Evolutionary conservation across 371 early-diverging fungal species (phyloP).

Genomic region (Phascolomyces articulosus): DNA sequence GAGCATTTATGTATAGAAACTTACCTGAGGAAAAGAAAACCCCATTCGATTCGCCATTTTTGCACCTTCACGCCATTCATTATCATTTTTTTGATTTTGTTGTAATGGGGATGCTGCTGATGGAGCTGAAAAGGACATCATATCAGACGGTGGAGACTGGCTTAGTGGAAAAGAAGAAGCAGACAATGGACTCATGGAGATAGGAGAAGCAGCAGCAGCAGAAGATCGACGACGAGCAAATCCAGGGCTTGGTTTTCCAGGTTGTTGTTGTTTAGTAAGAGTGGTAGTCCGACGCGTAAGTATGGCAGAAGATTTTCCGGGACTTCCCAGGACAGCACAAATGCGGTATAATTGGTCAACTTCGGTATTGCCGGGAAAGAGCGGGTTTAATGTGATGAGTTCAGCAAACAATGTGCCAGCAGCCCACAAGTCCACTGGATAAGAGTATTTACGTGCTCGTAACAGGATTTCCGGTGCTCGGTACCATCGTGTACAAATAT

Average conservation of each 20-base stretch:
- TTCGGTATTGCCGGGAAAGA: constrained; percentile 95
- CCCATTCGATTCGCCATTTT: constrained; percentile 58
- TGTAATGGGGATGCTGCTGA: background rate
- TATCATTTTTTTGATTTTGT: constrained; percentile 32
- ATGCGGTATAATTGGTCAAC: constrained; percentile 88
- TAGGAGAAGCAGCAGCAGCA: background rate
- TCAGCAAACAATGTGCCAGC: constrained; percentile 95
- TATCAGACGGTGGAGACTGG: background rate
- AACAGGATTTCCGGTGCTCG: constrained; percentile 98
- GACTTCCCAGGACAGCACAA: constrained; percentile 67
- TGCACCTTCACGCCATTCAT: constrained; percentile 74
- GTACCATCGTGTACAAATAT: constrained; percentile 98
- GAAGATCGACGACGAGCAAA: constrained; percentile 25
- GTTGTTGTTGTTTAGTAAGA: constrained; percentile 17
- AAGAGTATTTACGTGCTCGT: constrained; percentile 86
- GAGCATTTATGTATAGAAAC: background rate
- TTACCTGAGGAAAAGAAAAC: constrained; percentile 59
- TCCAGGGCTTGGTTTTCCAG: constrained; percentile 39
- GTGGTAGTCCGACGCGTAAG: constrained; percentile 16
- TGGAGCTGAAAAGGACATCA: background rate
- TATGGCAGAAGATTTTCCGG: constrained; percentile 36
- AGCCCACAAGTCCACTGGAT: constrained; percentile 99
- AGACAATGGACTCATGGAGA: constrained; percentile 7
- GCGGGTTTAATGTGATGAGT: constrained; percentile 79
- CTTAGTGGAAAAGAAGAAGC: constrained; percentile 24